Conservation (phyloP, 2,329 filamentous ascomycete genomes). For the Aspergillus ustus region DNA sequence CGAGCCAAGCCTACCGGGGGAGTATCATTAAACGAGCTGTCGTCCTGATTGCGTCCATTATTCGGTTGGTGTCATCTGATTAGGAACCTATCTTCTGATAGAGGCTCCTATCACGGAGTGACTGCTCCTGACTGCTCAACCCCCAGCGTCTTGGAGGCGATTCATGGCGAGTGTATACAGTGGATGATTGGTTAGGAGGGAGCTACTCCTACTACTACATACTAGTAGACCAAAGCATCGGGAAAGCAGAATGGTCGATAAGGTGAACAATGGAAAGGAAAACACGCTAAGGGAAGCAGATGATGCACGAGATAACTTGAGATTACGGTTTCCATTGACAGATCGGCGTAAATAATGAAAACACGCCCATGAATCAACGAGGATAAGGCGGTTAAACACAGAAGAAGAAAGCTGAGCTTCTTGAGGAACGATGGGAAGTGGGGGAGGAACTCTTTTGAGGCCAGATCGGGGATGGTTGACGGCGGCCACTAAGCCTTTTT, state of each 20-base stretch:
- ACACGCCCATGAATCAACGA: not conserved
- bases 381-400: constrained; percentile 11
- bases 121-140: not conserved
- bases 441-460: too few relatives aligned
- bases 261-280: constrained; percentile 3
- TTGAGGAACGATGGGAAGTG: constrained; percentile 8
- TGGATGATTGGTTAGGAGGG: constrained; percentile 16
- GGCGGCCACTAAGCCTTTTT: not conserved
- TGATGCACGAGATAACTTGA: constrained; percentile 15
- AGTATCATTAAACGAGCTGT: constrained; percentile 12
- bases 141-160: not conserved
- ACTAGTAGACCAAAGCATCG: constrained; percentile 4
- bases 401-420: not conserved
- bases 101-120: constrained; percentile 2
- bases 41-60: constrained; percentile 2
- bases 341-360: constrained; percentile 21
- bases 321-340: constrained; percentile 22
- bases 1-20: constrained; percentile 14
- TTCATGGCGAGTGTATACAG: not conserved
- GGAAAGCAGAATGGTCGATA: constrained; percentile 6
- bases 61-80: not conserved
- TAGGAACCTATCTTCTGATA: not conserved
- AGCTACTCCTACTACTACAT: too few relatives aligned
- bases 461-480: not conserved
- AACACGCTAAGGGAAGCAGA: not conserved